Base-by-base conservation (phyloP, 257 asterid species). In the Euphrasia confusa region DNA sequence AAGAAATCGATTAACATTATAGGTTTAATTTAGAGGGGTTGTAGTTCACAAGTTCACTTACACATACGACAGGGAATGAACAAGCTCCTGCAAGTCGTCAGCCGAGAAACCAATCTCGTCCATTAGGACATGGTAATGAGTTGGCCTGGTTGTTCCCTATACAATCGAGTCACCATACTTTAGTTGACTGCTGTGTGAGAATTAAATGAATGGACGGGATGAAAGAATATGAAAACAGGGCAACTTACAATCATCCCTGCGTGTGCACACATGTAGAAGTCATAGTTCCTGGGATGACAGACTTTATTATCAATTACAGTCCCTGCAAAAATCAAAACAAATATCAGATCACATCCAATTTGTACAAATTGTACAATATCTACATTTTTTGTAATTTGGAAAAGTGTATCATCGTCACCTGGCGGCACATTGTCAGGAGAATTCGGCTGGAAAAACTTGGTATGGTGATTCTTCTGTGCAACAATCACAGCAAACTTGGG, bases 401-500 rank as follows among this genome's bases (percentile, higher is more conserved):
- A 48, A 49, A 50, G 44, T 27, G 53, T 13, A 50, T 60, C 67
- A 35, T 37, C 11, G 9, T 37, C 11, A 88, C 98, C 98, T 61
- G 96, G 98, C 54, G 71, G 95, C 30, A 92, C 97, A 68, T 92
- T 92, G 8, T 92, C 97, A 1, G 97, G 95, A 44, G 95, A 69
- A 56, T 77, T 78, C 7, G 90, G 70, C 82, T 78, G 95, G 68
- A 92, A 92, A 55, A 92, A 86, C 42, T 88, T 88, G 0, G 98
- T 92, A 28, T 92, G 98, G 70, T 92, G 98, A 52, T 92, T 92
- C 26, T 92, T 92, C 75, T 92, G 97, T 1, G 97, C 97, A 60
- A 92, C 68, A 42, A 92, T 86, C 28, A 88, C 87, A 26, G 83
- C 87, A 61, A 88, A 92, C 75, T 86, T 91, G 3, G 98, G 97